phyloP scores from a whole-genome alignment of 305 asterid genomes.

The Fraxinus sp. region DNA sequence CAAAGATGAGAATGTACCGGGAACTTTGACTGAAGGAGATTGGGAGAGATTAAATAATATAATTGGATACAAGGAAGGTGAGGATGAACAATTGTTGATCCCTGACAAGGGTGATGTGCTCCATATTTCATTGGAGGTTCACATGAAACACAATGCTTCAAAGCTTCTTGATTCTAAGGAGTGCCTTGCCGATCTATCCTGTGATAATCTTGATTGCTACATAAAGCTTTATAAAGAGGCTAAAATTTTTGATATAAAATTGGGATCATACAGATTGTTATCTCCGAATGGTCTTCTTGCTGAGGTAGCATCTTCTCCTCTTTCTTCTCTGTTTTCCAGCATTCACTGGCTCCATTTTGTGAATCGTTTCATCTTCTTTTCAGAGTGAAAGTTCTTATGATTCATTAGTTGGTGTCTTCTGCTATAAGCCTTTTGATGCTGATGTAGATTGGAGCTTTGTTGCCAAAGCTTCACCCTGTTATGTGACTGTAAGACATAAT shows the following conservation, averaged over 20 bases:
- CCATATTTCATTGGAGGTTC: constrained; percentile 70
- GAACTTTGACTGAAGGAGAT: constrained; percentile 75
- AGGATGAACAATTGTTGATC: constrained; percentile 46
- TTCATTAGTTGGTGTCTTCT: constrained; percentile 80
- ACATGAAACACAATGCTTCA: constrained; percentile 94
- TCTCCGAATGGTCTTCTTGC: constrained; percentile 97
- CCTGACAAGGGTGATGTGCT: constrained; percentile 56
- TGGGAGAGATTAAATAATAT: constrained; percentile 87
- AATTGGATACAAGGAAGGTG: constrained; percentile 84
- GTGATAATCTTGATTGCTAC: constrained; percentile 84
- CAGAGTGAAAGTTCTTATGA: constrained; percentile 88
- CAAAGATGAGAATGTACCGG: constrained; percentile 76
- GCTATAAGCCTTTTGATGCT: constrained; percentile 84
- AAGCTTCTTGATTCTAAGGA: constrained; percentile 66
- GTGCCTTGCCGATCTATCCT: constrained; percentile 92
- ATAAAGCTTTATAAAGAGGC: constrained; percentile 74
- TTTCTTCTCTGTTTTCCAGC: constrained; percentile 17
- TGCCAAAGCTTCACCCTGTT: constrained; percentile 96
- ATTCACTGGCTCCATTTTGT: constrained; percentile 7
- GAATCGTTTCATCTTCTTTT: constrained; percentile 21
- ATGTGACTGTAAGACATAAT: constrained; percentile 72
- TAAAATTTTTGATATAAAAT: constrained; percentile 66
- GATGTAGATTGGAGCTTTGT: constrained; percentile 89
- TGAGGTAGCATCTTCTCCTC: constrained; percentile 46
- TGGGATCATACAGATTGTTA: constrained; percentile 86